These are phyloP conservation scores for Ceratobasidium sp. DNA, from an alignment of 1,284 basidiomycete species.

Conservation along the genomic window DNA sequence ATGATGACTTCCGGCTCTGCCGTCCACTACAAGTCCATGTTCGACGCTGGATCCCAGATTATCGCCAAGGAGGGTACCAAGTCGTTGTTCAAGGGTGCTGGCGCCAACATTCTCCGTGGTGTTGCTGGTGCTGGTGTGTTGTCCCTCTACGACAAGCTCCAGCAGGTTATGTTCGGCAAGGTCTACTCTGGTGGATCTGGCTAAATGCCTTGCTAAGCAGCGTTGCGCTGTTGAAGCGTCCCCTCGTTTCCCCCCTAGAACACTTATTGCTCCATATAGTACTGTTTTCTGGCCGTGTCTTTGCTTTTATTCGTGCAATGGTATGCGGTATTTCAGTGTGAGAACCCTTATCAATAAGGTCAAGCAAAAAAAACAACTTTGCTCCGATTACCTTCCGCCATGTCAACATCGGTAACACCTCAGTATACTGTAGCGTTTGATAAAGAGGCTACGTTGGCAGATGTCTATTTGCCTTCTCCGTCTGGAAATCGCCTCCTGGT, in stretches of 20 bases:
- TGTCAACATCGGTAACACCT: background rate
- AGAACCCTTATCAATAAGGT: background rate
- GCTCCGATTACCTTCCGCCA: background rate
- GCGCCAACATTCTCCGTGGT: slow-evolving; percentile 98
- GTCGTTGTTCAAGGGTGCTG: slow-evolving; percentile 95
- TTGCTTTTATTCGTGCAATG: slow-evolving; percentile 39
- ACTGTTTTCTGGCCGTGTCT: slow-evolving; percentile 19
- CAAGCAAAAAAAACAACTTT: background rate
- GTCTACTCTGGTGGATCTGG: slow-evolving; percentile 86
- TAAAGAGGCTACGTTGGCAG: background rate
- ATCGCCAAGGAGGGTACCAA: slow-evolving; percentile 89
- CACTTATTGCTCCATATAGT: slow-evolving; percentile 31
- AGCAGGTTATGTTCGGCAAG: slow-evolving; percentile 92
- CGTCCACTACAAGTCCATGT: slow-evolving; percentile 93
- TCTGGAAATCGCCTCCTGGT: background rate
- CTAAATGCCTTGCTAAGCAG: slow-evolving; percentile 51
- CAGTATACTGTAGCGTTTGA: background rate
- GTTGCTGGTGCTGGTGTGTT: slow-evolving; percentile 97
- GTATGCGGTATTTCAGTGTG: slow-evolving; percentile 19
- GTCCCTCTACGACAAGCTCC: slow-evolving; percentile 93
- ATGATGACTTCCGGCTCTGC: slow-evolving; percentile 92
- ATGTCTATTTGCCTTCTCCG: slow-evolving; percentile 17
- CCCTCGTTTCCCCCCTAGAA: slow-evolving; percentile 37
- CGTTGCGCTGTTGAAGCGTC: slow-evolving; percentile 25
- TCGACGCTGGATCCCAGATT: slow-evolving; percentile 84